Evolutionary conservation across 2,329 filamentous ascomycete species (phyloP).

Genomic region (Rhytidhysteron rufulum): DNA sequence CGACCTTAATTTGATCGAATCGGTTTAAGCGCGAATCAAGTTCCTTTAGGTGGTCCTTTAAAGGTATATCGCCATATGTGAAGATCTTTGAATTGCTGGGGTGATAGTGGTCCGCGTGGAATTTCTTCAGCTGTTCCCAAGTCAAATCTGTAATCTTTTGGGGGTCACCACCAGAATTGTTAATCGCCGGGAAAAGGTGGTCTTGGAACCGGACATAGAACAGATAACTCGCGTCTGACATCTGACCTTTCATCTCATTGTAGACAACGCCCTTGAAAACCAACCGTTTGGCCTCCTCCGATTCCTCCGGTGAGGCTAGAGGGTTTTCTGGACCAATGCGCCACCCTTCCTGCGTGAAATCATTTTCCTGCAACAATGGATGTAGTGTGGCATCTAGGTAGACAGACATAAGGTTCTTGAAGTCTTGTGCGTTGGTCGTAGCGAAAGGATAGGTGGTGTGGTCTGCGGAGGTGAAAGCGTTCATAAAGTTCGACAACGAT

Average conservation of each 20-base stretch:
- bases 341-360: conserved; percentile 97
- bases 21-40: conserved; percentile 69
- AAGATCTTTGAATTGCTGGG: conserved; percentile 95
- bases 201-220: conserved; percentile 96
- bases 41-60: conserved; percentile 75
- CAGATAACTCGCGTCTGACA: conserved; percentile 94
- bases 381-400: conserved; percentile 93
- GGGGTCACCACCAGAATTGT: conserved; percentile 96
- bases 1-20: conserved; percentile 68
- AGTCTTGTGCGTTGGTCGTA: conserved; percentile 93
- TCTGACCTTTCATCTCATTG: conserved; percentile 99
- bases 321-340: conserved; percentile 90
- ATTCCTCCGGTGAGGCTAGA: conserved; percentile 41
- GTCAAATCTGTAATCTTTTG: conserved; percentile 95
- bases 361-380: conserved; percentile 81
- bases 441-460: conserved; percentile 98
- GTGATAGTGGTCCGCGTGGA: conserved; percentile 92
- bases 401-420: conserved; percentile 91
- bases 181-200: conserved; percentile 86
- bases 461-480: conserved; percentile 93
- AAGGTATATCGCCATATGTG: conserved; percentile 90
- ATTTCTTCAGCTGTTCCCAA: conserved; percentile 81
- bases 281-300: conserved; percentile 60
- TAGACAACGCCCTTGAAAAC: conserved; percentile 98
- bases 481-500: conserved; percentile 99